Evolutionary conservation across 345 rosid species (phyloP), one percentile per base, ranked within the genome.

Genomic region (Eucalyptus cloeziana): DNA sequence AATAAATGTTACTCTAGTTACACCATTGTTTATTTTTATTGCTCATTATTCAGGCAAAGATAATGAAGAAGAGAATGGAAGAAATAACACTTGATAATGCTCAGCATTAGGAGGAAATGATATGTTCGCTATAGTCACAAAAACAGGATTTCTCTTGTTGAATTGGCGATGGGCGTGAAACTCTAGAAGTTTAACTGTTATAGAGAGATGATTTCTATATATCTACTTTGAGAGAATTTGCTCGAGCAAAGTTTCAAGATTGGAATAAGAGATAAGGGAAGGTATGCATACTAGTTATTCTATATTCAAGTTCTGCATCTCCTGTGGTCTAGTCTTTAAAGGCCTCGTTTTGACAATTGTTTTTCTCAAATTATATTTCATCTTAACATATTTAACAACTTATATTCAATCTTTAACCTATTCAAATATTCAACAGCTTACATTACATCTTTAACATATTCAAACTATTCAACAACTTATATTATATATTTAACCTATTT

Each of bases 191-290:
- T n/a, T 49, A 10, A 86, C 4, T 15, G 25, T 56, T 49, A 30
- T 37, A 22, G 10, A 49, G 60, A 86, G 31, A 86, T 13, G 67
- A 44, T 89, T 33, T 19, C 22, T 71, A 10, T 71, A 71, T 71
- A 31, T 67, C 21, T 33, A 25, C 47, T 58, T 88, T 92, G 81
- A 96, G 99, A 91, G 99, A 98, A 86, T 98, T 98, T 90, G 96
- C 99, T 86, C 92, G 97, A 88, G 99, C 98, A 91, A 98, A 98
- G 91, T 95, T 94, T 91, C 98, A 97, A 86, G 99, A 98, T 85
- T 98, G 97, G 99, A 99, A 98, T 94, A 98, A 95, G 93, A 98
- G 94, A 89, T 98, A 97, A 90, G 98, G 95, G 89, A 98, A 98
- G 95, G 97, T 95, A 90, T 87, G 81, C 5, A 45, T 54, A 69